Evolutionary conservation across 1,139 yeast species (phyloP).

Genomic region (Suhomyces maxii): DNA sequence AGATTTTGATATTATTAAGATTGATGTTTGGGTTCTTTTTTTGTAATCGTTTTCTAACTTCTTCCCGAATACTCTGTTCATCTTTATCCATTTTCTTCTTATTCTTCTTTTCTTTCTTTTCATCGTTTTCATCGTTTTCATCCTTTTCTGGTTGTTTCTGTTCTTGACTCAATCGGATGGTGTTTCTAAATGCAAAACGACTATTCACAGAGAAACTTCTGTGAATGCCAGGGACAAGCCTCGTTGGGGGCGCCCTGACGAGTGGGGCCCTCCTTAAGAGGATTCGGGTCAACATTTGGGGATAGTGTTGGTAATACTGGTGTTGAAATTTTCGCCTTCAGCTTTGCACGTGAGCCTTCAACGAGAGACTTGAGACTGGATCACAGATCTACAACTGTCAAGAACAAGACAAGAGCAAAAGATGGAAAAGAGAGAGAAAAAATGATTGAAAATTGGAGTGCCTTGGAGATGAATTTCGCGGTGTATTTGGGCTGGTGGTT

Average conservation of each 20-base stretch:
- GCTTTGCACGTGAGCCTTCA: neutral
- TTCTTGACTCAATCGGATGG: conserved; percentile 1
- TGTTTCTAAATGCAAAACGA: conserved; percentile 2
- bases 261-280: conserved; percentile 3
- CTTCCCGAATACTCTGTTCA: conserved; percentile 30
- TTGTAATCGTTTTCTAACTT: conserved; percentile 31
- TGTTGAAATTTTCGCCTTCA: conserved; percentile 10
- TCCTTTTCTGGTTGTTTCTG: conserved; percentile 1
- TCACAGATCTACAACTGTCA: too few species aligned
- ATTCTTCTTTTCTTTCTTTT: conserved; percentile 8
- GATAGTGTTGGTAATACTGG: neutral
- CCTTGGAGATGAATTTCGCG: too few species aligned
- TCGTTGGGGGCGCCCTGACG: neutral
- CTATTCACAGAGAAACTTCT: conserved; percentile 1
- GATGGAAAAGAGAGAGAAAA: too few species aligned
- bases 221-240: neutral
- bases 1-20: conserved; percentile 34
- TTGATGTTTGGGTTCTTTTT: conserved; percentile 34
- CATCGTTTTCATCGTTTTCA: conserved; percentile 9
- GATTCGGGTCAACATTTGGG: conserved; percentile 3
- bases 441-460: too few species aligned
- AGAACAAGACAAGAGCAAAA: too few species aligned
- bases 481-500: too few species aligned
- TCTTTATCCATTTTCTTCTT: conserved; percentile 13
- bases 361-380: too few species aligned